Evolutionary conservation across 805 yeast species (phyloP), one percentile per base, ranked within the genome.

Genomic region (Blastobotrys americana): DNA sequence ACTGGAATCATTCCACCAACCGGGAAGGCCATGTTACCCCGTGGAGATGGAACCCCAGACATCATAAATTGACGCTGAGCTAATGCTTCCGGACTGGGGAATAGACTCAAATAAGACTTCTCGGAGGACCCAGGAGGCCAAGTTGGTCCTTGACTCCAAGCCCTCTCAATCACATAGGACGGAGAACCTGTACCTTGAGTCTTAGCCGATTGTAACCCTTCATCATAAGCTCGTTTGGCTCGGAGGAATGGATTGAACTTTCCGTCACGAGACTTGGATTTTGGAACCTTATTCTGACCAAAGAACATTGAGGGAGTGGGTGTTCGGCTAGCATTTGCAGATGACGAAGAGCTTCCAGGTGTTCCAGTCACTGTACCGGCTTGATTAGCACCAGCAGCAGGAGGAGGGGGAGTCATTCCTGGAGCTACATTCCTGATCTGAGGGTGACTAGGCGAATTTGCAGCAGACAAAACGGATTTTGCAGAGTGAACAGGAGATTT

Each of bases 141-240:
- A 0, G 89, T 81, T 42, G 94, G 94, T 6, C 85, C 80, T 0
- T 90, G 81, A 34, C 71, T 70, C 60, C 74, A 85, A 4, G 93
- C 79, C 54, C 70, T 77, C 52, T 80, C 88, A 48, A 80, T 68
- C 13, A 27, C 21, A 33, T 48, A 46, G 13, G 47, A 10, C 15
- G 23, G 25, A 8, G 43, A 18, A 35, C 19, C 35, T 15, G 37
- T 25, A 17, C 34, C 20, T 8, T 36, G 15, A 20, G 43, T 25
- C 15, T 27, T 33, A 28, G 33, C 46, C 5, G 21, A 37, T 10
- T 22, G 43, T 8, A 27, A 15, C 5, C 22, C 34, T 4, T 37
- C 41, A 9, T 39, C 41, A 39, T 61, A 59, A 5, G 57, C 58
- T 34, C 62, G 58, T 44, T 71, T 71, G 3, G 77, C 69, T 21